These are phyloP conservation scores for Petunia secreta DNA, from an alignment of 257 asterid species.

Conservation along the genomic window DNA sequence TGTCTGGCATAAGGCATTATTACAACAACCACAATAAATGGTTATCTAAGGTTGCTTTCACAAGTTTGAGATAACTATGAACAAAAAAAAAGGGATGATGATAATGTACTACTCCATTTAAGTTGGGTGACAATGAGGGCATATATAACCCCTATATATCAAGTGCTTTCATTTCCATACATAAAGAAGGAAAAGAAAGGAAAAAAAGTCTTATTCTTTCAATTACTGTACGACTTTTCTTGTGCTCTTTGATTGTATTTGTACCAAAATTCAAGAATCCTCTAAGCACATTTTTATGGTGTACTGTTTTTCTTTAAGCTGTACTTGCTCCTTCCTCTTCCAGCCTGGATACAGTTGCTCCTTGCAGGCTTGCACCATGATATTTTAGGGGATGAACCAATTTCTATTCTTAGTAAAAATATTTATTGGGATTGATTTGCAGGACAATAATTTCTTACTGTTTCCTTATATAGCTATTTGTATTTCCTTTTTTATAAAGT, in stretches of 20 bases:
- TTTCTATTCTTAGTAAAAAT: slow-evolving; percentile 31
- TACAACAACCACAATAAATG: slow-evolving; percentile 50
- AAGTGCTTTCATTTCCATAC: slow-evolving; percentile 45
- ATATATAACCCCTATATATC: slow-evolving; percentile 8
- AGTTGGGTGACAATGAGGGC: slow-evolving; percentile 35
- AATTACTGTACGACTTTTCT: background rate
- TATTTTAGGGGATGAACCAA: slow-evolving; percentile 34
- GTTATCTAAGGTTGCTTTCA: slow-evolving; percentile 51
- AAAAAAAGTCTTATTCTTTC: background rate
- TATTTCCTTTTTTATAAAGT: background rate
- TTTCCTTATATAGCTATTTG: slow-evolving; percentile 2
- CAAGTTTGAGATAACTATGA: slow-evolving; percentile 36
- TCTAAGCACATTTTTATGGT: background rate
- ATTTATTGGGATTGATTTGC: background rate
- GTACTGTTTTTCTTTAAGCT: slow-evolving; percentile 21
- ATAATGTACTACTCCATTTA: slow-evolving; percentile 23
- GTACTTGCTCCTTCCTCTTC: background rate
- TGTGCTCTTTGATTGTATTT: background rate
- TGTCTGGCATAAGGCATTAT: slow-evolving; percentile 31
- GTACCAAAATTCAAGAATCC: slow-evolving; percentile 2
- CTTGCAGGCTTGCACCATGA: background rate
- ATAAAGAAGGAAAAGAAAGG: background rate
- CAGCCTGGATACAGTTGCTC: slow-evolving; percentile 25
- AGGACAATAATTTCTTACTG: slow-evolving; percentile 26
- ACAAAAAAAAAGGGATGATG: slow-evolving; percentile 20